phyloP scores from a whole-genome alignment of 495 filamentous ascomycete genomes.

The Penicillium coffeae region DNA sequence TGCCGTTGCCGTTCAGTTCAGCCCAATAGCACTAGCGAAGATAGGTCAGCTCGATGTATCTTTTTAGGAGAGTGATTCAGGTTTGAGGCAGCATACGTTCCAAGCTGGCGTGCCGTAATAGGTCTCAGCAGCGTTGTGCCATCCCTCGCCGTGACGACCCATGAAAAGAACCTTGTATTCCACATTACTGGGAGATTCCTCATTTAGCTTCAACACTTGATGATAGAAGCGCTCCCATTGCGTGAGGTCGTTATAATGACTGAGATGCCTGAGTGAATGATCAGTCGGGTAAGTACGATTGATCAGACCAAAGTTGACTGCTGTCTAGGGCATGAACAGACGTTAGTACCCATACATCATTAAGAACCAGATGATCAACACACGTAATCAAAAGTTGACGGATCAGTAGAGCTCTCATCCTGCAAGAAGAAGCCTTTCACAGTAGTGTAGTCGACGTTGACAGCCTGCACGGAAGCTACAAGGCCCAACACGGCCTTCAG shows the following conservation, averaged over 20 bases:
- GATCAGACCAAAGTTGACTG: conserved; percentile 65
- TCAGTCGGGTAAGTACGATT: conserved; percentile 54
- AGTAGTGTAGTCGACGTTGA: conserved; percentile 55
- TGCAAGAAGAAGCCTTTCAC: conserved; percentile 69
- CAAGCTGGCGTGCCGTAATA: conserved; percentile 66
- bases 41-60: no score
- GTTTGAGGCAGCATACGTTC: conserved; percentile 61
- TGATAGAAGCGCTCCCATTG: conserved; percentile 66
- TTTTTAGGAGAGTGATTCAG: no score
- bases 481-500: conserved; percentile 21
- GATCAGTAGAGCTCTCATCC: conserved; percentile 60
- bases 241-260: conserved; percentile 35
- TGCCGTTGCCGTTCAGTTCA: conserved; percentile 62
- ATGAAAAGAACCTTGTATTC: conserved; percentile 68
- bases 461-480: conserved; percentile 17
- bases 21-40: conserved; percentile 79
- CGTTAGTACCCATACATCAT: no score
- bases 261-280: conserved; percentile 13
- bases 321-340: conserved; percentile 38
- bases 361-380: conserved; percentile 3
- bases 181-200: conserved; percentile 36
- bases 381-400: conserved; percentile 65
- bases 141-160: conserved; percentile 68
- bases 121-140: conserved; percentile 60
- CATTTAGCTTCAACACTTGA: conserved; percentile 54